Conservation (phyloP, 257 asterid genomes). For the Penstemon eatonii region DNA sequence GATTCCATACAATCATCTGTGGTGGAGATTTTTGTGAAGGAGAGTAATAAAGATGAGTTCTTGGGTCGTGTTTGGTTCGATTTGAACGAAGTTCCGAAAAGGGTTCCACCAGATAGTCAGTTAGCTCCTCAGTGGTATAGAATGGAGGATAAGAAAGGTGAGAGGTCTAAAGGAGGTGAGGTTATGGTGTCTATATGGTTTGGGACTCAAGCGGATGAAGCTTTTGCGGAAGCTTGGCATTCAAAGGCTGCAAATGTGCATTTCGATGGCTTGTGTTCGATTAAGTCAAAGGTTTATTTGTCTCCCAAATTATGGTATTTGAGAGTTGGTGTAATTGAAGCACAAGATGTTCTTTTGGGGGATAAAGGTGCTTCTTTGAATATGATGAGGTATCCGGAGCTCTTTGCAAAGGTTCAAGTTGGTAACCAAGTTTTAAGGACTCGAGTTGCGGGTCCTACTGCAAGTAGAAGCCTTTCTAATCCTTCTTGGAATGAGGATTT, state of each 20-base stretch:
- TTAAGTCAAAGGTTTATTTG: conserved; percentile 74
- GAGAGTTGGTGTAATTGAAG: conserved; percentile 74
- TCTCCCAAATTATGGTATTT: conserved; percentile 91
- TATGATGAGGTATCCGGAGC: conserved; percentile 72
- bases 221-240: conserved; percentile 90
- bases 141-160: conserved; percentile 84
- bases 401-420: conserved; percentile 73
- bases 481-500: conserved; percentile 85
- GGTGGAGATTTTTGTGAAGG: conserved; percentile 70
- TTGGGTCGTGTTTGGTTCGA: conserved; percentile 86
- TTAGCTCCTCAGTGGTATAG: conserved; percentile 87
- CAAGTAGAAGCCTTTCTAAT: conserved; percentile 49
- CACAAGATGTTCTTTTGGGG: conserved; percentile 69
- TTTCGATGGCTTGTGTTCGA: conserved; percentile 65
- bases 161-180: conserved; percentile 60
- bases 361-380: conserved; percentile 55
- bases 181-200: conserved; percentile 82
- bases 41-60: conserved; percentile 63
- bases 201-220: conserved; percentile 90
- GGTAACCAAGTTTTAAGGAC: conserved; percentile 82
- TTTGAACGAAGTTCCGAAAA: conserved; percentile 73
- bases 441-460: conserved; percentile 48
- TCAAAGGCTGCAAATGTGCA: conserved; percentile 80
- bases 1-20: conserved; percentile 76
- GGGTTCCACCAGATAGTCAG: conserved; percentile 80